phyloP scores from a whole-genome alignment of 148 eudicot genomes.

The Euryodendron excelsum region DNA sequence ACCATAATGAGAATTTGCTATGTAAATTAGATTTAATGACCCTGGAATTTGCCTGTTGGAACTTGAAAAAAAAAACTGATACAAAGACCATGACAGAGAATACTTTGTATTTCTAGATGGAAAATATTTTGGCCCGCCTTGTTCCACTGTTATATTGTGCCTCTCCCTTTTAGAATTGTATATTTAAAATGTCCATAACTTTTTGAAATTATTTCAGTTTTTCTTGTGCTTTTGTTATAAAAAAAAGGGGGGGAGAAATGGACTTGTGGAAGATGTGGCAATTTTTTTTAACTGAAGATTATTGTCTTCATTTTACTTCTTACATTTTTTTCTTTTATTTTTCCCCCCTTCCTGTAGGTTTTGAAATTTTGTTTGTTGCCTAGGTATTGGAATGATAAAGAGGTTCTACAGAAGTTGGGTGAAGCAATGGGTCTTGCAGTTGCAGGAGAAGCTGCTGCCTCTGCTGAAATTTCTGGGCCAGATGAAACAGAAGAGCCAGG shows the following conservation, averaged over 20 bases:
- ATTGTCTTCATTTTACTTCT: not conserved
- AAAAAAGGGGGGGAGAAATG: not conserved
- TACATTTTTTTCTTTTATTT: not conserved
- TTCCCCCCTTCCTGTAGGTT: not conserved
- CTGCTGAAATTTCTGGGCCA: slow-evolving; percentile 47
- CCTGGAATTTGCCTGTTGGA: not conserved
- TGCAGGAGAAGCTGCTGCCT: slow-evolving; percentile 56
- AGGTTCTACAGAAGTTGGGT: slow-evolving; percentile 85
- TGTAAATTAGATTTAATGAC: not conserved
- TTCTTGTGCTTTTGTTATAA: not conserved
- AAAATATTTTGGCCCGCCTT: not conserved
- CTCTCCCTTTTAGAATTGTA: not conserved
- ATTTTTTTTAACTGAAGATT: not conserved
- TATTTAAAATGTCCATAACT: not conserved
- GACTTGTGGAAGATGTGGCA: not conserved
- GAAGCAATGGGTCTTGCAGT: slow-evolving; percentile 95
- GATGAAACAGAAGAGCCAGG: slow-evolving; percentile 74
- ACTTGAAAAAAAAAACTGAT: not conserved
- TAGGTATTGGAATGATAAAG: slow-evolving; percentile 98
- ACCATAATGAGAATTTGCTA: not conserved
- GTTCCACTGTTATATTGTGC: not conserved
- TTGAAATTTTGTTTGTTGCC: not conserved
- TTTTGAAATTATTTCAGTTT: not conserved
- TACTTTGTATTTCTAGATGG: not conserved
- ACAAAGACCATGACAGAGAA: not conserved